These are phyloP conservation scores for Bipolaris victoriae DNA, from an alignment of 2,329 filamentous ascomycete species.

Conservation along the genomic window DNA sequence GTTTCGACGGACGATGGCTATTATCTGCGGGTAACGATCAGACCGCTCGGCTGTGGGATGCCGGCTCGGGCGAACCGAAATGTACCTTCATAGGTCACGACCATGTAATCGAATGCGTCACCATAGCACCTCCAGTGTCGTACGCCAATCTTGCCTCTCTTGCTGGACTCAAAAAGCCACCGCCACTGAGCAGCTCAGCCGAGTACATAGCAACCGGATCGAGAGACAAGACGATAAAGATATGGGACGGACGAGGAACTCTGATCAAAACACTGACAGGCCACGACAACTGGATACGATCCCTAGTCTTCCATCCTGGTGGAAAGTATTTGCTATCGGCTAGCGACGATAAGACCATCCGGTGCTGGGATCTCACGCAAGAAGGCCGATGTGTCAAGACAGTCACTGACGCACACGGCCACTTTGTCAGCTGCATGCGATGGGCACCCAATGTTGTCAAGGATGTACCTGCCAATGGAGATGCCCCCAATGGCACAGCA, in stretches of 20 bases:
- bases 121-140: constrained; percentile 78
- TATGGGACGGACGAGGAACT: constrained; percentile 87
- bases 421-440: constrained; percentile 83
- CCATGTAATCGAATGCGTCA: constrained; percentile 83
- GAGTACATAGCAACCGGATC: constrained; percentile 91
- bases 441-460: constrained; percentile 83
- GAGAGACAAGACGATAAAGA: constrained; percentile 85
- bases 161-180: constrained; percentile 83
- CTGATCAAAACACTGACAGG: constrained; percentile 83
- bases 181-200: constrained; percentile 73
- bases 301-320: constrained; percentile 85
- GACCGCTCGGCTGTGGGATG: constrained; percentile 84
- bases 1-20: constrained; percentile 81
- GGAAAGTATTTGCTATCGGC: constrained; percentile 89
- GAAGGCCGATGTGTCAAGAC: constrained; percentile 89
- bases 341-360: constrained; percentile 86
- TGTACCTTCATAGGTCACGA: constrained; percentile 85
- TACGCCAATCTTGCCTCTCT: constrained; percentile 79
- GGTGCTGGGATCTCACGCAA: constrained; percentile 92
- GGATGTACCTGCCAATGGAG: constrained; percentile 55
- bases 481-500: constrained; percentile 51
- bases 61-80: constrained; percentile 75
- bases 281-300: constrained; percentile 94
- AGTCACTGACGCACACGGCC: constrained; percentile 75
- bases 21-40: constrained; percentile 84